Evolutionary conservation across 768 basidiomycete species (phyloP).

Genomic region (Mrakia blollopis): DNA sequence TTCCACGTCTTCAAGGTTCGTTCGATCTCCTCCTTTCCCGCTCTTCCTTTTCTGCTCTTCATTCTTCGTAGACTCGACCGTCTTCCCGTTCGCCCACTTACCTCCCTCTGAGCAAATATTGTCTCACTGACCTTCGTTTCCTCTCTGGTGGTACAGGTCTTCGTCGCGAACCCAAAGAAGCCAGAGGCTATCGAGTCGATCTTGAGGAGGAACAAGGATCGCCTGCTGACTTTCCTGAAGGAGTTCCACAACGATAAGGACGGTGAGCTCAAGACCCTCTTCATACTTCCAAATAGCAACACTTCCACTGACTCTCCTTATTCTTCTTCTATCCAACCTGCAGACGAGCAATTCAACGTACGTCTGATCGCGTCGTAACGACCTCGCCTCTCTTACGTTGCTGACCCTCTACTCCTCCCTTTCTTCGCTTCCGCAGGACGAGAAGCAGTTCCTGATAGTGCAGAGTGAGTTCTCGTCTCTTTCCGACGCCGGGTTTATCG

Average conservation of each 20-base stretch:
- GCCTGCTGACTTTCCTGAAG: slow-evolving; percentile 79
- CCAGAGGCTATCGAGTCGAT: slow-evolving; percentile 90
- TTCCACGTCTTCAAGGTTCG: slow-evolving; percentile 99
- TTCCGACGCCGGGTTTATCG: no score
- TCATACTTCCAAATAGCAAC: no score
- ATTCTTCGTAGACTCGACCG: no score
- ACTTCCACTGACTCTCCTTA: neutral
- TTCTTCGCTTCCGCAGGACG: slow-evolving; percentile 54
- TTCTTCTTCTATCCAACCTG: neutral
- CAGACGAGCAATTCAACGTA: slow-evolving; percentile 92
- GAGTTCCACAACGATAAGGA: slow-evolving; percentile 98
- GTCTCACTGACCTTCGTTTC: neutral
- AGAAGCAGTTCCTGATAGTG: slow-evolving; percentile 91
- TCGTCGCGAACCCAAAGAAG: slow-evolving; percentile 99
- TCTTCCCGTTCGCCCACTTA: neutral
- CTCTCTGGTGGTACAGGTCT: slow-evolving; percentile 56
- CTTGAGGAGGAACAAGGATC: slow-evolving; percentile 87
- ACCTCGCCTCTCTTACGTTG: slow-evolving; percentile 11
- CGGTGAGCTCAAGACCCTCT: slow-evolving; percentile 51
- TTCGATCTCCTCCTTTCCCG: neutral
- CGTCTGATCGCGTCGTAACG: slow-evolving; percentile 37
- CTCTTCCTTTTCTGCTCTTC: neutral
- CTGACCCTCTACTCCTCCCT: slow-evolving; percentile 14
- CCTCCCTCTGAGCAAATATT: neutral
- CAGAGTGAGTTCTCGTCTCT: slow-evolving; percentile 52